These are phyloP conservation scores for Trypanosoma brucei DNA, from an alignment of 208 protist species.

Conservation along the genomic window DNA sequence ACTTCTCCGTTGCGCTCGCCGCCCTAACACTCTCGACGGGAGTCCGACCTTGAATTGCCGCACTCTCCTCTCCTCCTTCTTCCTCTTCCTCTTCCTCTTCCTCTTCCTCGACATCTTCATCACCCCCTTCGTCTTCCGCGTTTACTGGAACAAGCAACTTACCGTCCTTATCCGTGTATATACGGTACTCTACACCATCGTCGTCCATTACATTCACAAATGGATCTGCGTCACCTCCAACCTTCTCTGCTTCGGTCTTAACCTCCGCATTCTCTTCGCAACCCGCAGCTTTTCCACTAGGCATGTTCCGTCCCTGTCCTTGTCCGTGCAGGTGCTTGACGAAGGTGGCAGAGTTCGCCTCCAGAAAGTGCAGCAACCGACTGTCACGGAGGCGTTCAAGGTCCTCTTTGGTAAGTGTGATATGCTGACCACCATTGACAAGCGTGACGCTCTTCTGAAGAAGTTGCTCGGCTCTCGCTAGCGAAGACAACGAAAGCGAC, in stretches of 20 bases:
- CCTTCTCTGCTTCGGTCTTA: conserved; percentile 35
- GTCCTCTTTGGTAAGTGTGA: conserved; percentile 53
- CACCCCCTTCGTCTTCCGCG: conserved; percentile 22
- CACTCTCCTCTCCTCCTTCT: not conserved
- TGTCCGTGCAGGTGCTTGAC: conserved; percentile 24
- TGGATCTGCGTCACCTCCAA: conserved; percentile 58
- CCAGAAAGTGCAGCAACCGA: conserved; percentile 49
- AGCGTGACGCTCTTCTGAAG: conserved; percentile 45
- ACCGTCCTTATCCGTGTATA: conserved; percentile 42
- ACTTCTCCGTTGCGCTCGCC: not conserved
- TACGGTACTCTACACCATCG: conserved; percentile 65
- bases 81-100: not conserved
- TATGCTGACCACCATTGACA: conserved; percentile 35
- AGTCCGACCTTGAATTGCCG: not conserved
- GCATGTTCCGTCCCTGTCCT: not conserved
- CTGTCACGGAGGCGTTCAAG: conserved; percentile 49
- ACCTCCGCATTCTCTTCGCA: conserved; percentile 9
- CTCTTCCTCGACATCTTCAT: not conserved
- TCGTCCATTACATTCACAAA: conserved; percentile 86
- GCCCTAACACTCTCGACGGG: not conserved
- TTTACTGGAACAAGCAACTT: conserved; percentile 48
- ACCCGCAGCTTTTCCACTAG: not conserved
- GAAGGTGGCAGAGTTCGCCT: conserved; percentile 38
- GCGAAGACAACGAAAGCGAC: conserved; percentile 31
- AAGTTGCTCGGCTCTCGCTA: conserved; percentile 45